Conservation (phyloP, 345 rosid species). For the Eutrema heterophyllum region DNA sequence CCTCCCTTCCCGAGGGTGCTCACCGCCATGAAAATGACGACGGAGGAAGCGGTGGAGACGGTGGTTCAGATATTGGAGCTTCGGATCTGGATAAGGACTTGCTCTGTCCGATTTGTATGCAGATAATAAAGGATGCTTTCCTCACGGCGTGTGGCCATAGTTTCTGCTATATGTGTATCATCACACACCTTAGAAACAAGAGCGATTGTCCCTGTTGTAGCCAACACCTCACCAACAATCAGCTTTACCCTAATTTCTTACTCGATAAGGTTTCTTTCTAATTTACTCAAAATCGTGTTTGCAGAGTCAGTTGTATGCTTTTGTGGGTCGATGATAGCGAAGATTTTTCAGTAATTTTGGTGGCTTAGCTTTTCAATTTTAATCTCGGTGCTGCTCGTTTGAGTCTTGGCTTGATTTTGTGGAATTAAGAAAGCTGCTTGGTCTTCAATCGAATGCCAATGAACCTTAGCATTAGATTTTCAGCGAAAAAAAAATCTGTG, state of each 20-base stretch:
- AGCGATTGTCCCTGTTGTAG: slow-evolving; percentile 95
- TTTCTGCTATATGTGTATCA: slow-evolving; percentile 95
- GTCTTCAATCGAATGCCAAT: not conserved
- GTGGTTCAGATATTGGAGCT: slow-evolving; percentile 15
- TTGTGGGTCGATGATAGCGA: not conserved
- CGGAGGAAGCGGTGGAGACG: slow-evolving; percentile 18
- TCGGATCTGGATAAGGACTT: slow-evolving; percentile 68
- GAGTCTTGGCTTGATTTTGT: not conserved
- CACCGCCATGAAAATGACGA: slow-evolving; percentile 22
- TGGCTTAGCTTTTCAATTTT: not conserved
- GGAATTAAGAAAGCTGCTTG: not conserved
- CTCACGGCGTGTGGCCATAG: slow-evolving; percentile 97
- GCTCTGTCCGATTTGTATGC: slow-evolving; percentile 97
- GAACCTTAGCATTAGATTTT: not conserved
- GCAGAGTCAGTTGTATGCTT: not conserved
- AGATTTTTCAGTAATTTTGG: not conserved
- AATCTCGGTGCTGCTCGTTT: not conserved
- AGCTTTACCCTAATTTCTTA: slow-evolving; percentile 81
- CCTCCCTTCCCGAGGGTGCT: slow-evolving; percentile 19
- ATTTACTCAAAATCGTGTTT: not conserved
- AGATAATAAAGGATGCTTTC: slow-evolving; percentile 89
- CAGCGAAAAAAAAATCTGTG: not conserved
- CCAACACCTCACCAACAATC: slow-evolving; percentile 67
- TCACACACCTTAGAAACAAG: slow-evolving; percentile 87
- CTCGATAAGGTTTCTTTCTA: slow-evolving; percentile 68